Evolutionary conservation across 805 yeast species (phyloP).

Genomic region (Lipomyces chichibuensis): DNA sequence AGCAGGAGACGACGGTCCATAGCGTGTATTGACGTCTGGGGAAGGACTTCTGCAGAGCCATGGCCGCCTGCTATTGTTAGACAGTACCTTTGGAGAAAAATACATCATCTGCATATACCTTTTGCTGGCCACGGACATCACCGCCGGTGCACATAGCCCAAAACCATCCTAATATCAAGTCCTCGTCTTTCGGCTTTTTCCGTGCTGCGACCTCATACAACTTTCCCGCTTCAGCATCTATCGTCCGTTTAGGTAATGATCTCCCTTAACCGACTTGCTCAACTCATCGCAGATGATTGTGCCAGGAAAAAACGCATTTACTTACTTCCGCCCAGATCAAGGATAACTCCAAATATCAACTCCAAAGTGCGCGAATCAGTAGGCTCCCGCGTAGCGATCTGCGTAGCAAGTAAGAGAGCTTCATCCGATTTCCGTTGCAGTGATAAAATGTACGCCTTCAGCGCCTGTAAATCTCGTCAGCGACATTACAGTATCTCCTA

Average conservation of each 20-base stretch:
- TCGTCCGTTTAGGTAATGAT: neutral
- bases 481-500: neutral
- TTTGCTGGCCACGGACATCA: slow-evolving; percentile 34
- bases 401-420: slow-evolving; percentile 21
- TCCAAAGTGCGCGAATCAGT: slow-evolving; percentile 22
- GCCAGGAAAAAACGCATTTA: neutral
- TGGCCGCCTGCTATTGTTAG: slow-evolving; percentile 19
- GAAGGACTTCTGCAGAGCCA: slow-evolving; percentile 33
- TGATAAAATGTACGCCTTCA: slow-evolving; percentile 31
- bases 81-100: neutral
- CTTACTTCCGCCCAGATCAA: slow-evolving; percentile 29
- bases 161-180: slow-evolving; percentile 26
- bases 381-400: slow-evolving; percentile 23
- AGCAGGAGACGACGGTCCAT: slow-evolving; percentile 28
- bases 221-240: slow-evolving; percentile 26
- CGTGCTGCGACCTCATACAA: slow-evolving; percentile 31
- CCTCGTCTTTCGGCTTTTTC: slow-evolving; percentile 32
- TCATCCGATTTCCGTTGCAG: slow-evolving; percentile 30
- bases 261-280: neutral
- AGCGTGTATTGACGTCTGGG: slow-evolving; percentile 22
- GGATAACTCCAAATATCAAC: slow-evolving; percentile 28
- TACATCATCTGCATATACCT: neutral
- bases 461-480: slow-evolving; percentile 12
- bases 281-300: neutral
- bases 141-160: slow-evolving; percentile 34